Evolutionary conservation across 1,284 basidiomycete genomes (phyloP).

Genomic region (Tilletia horrida): DNA sequence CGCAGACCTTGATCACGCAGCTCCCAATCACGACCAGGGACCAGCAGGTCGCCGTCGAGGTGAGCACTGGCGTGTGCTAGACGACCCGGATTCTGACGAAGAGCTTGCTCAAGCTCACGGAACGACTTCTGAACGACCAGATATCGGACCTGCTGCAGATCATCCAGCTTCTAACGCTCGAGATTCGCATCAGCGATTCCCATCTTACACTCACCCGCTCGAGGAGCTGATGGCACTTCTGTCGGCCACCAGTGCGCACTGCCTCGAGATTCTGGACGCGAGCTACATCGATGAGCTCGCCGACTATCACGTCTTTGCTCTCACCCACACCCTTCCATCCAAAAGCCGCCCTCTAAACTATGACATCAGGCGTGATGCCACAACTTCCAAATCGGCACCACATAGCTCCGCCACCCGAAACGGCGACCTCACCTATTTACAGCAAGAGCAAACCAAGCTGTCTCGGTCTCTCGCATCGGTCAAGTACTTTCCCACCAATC

Average conservation of each 20-base stretch:
- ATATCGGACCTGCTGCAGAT: background rate
- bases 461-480: constrained; percentile 18
- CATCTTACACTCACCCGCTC: background rate
- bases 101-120: too few species aligned
- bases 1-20: background rate
- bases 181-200: background rate
- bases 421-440: too few species aligned
- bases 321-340: constrained; percentile 55
- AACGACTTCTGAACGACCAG: background rate
- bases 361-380: too few species aligned
- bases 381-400: constrained; percentile 13
- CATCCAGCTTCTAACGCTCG: too few species aligned
- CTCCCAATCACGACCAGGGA: background rate
- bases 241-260: constrained; percentile 64
- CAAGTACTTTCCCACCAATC: constrained; percentile 30
- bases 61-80: background rate
- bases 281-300: constrained; percentile 66
- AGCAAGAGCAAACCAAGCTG: constrained; percentile 18
- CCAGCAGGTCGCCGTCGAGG: background rate
- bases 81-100: background rate
- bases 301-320: constrained; percentile 70
- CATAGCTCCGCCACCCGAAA: constrained; percentile 22
- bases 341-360: background rate
- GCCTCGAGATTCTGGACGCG: constrained; percentile 76
- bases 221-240: background rate